Evolutionary conservation across 176 grass and related monocot species (phyloP), one percentile per base, ranked within the genome.

Genomic region (Oryza coarctata): DNA sequence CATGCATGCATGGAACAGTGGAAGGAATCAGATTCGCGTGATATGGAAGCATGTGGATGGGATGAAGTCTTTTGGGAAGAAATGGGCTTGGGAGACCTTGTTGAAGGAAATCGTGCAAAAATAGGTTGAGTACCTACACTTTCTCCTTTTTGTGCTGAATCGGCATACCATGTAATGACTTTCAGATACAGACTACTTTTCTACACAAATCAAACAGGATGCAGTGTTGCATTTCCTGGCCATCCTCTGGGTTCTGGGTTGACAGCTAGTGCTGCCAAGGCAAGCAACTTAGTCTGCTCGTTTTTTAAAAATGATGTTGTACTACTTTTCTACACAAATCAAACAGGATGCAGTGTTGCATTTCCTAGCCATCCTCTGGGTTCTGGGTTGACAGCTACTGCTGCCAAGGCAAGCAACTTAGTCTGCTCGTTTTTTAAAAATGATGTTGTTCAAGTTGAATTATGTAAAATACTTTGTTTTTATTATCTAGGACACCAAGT

Each of bases 341-440:
- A 82, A 84, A 89, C 85, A 98, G 95, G 95, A 71, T 80, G 84
- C 55, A 93, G 92, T 88, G 95, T 95, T 76, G 95, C 95, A 69
- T 98, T 98, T 93, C 95, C 92, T 55, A 92, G 95, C 45, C 92
- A 98, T 91, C 84, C 95, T 86, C 89, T 98, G 72, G 95, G 95
- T 93, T 91, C 92, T 74, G 95, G 95, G 75, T 87, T 98, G 82
- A 95, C 90, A 74, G 76, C 86, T 88, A 45, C 84, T 82, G 87
- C 95, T 78, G 92, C 95, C 87, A 91, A 94, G 92, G 95, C 78
- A 91, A 93, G 87, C 70, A 88, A 90, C 14, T 86, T 90, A 45
- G 29, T 58, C 30, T 88, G 9, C 18, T 78, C 40, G n/a, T 75
- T 67, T 28, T 77, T 64, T 73, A 25, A 43, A 31, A 29, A 20